phyloP scores from a whole-genome alignment of 352 stramenopile species.

The Pythium vanterpoolii region DNA sequence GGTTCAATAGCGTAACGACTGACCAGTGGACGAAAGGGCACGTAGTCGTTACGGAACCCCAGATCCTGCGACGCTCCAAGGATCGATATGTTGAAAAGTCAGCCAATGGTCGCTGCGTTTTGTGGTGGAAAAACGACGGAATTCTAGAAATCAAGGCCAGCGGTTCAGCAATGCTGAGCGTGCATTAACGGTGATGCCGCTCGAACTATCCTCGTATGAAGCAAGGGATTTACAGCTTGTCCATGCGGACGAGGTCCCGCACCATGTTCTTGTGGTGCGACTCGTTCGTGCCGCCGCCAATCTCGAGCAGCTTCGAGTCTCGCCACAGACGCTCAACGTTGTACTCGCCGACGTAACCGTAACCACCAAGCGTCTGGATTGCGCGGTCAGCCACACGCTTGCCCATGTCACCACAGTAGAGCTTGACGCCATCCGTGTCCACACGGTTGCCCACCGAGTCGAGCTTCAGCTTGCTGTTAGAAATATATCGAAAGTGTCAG shows the following conservation, averaged over 20 bases:
- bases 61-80: constrained; percentile 1
- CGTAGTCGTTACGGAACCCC: constrained; percentile 9
- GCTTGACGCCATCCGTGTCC: constrained; percentile 98
- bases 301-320: constrained; percentile 99
- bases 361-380: constrained; percentile 97
- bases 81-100: background rate
- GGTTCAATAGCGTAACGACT: background rate
- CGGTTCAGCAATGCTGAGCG: background rate
- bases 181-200: no score
- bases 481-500: background rate
- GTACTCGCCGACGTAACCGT: constrained; percentile 99
- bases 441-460: constrained; percentile 94
- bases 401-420: constrained; percentile 97
- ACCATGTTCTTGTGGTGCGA: constrained; percentile 99
- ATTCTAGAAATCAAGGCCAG: background rate
- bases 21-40: background rate
- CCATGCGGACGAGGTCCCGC: constrained; percentile 54
- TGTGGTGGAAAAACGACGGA: no score
- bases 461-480: constrained; percentile 90
- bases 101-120: background rate
- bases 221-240: constrained; percentile 29
- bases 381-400: constrained; percentile 97
- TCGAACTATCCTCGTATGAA: background rate
- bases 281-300: constrained; percentile 98
- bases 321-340: constrained; percentile 97